Evolutionary conservation across 495 filamentous ascomycete genomes (phyloP), one percentile per base, ranked within the genome.

Genomic region (Trichoderma virens): DNA sequence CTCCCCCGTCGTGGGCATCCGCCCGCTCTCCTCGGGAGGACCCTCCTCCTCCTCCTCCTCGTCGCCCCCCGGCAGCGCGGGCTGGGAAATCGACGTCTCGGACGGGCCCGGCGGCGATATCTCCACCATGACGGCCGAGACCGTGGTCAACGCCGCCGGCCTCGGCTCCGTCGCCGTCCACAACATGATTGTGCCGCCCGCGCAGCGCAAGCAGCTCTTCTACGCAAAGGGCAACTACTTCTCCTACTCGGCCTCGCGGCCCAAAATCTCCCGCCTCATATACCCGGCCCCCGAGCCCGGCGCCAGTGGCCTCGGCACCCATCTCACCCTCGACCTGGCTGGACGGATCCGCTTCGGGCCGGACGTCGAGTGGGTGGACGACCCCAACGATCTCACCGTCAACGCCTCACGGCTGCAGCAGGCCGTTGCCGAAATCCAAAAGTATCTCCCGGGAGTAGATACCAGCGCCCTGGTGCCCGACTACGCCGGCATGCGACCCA

Each of bases 211-310:
- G 18, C 82, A 74, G 14, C 83, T 90, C 3, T 88, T 83, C 74
- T 98, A 89, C 76, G 94, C 93, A 31, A 98, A 98, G 77, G 94
- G 94, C 0, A 92, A 91, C 13, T 98, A 98, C 78, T 97, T 93
- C 78, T 91, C 90, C 35, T 97, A 97, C 76, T 73, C 81, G 2
- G 76, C 85, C 0, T 83, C 87, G 3, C 68, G 67, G 0, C 93
- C 91, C 5, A 79, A 77, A 16, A 88, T 95, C 2, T 76, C 72
- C 8, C 93, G 89, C 0, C 83, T 98, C 3, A 76, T 98, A 25
- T 98, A 98, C 71, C 94, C 94, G 2, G 91, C 87, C 0, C 91
- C 92, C 0, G 73, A 88, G 9, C 88, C 90, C 0, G 92, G 93
- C 14, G 82, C 86, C 43, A 93, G 84, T 54, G 94, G 94, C 0